Evolutionary conservation across 2,329 filamentous ascomycete species (phyloP), one percentile per base, ranked within the genome.

Genomic region (Orbilia blumenaviensis): DNA sequence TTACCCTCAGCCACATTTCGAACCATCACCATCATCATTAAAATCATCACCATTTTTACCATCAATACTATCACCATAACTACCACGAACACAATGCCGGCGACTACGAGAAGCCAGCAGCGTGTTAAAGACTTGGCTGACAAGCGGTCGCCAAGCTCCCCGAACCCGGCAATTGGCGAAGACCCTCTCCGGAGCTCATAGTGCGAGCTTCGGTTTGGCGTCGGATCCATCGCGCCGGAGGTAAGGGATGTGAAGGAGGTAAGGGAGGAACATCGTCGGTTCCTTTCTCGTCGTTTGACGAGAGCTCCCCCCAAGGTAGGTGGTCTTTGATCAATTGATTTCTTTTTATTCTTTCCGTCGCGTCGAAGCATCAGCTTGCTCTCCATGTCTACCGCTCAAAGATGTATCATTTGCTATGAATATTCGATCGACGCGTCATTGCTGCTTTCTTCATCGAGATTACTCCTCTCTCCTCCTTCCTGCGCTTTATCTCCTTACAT

Each of bases 1-100:
- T 21, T 32, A n/a, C 16, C 44, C 14, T 16, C 29, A n/a, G 6
- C 23, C 48, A 23, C 34, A 25, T 18, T 41, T 32, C 61, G 14
- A 60, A 60, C 38, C 25, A 68, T 16, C 38, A 60, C 27, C 27
- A 60, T 23, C 52, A 68, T 21, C 52, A 60, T 36, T 29, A 41
- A 12, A 18, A 38, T 25, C 62, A 56, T n/a, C 23, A 58, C 14
- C 16, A 34, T 16, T n/a, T n/a, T n/a, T 3, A 32, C 27, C 41
- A 60, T 14, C 29, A 68, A 3, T 5, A 56, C 23, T 21, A 67
- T n/a, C 38, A 48, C 10, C 18, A 67, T 18, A 3, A 38, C 38
- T 21, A 67, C 63, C 34, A 68, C 21, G 8, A 25, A 27, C 50
- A 21, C 32, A 56, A 36, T 56, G 29, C 29, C 50, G n/a, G n/a